Conservation (phyloP, 148 eudicot genomes). For the Spergularia marina region DNA sequence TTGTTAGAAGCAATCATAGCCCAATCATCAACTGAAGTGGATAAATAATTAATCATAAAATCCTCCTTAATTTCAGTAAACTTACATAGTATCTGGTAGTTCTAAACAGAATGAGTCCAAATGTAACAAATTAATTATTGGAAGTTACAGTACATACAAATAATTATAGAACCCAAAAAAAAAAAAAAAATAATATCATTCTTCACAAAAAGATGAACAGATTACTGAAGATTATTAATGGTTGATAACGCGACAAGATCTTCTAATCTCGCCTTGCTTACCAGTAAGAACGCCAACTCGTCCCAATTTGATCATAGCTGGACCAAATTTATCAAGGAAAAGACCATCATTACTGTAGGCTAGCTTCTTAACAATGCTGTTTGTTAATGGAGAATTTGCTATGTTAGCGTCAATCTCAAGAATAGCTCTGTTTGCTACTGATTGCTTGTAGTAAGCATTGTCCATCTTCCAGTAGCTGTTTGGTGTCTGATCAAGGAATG, state of each 20-base stretch:
- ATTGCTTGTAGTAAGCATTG: slow-evolving; percentile 26
- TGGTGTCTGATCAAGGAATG: slow-evolving; percentile 29
- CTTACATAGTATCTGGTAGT: too few relatives aligned
- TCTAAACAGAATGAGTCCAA: too few relatives aligned
- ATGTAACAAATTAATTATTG: too few relatives aligned
- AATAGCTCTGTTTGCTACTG: slow-evolving; percentile 18
- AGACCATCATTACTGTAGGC: slow-evolving; percentile 12
- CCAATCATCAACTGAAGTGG: background rate
- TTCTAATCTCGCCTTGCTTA: slow-evolving; percentile 25
- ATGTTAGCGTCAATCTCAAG: slow-evolving; percentile 20
- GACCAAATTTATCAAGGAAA: slow-evolving; percentile 18
- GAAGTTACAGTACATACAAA: too few relatives aligned
- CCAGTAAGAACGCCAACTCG: slow-evolving; percentile 27
- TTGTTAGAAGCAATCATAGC: background rate
- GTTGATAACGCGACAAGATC: slow-evolving; percentile 16
- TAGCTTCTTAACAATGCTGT: slow-evolving; percentile 12
- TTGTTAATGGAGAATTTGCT: slow-evolving; percentile 11
- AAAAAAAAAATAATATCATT: background rate
- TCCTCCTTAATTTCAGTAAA: background rate
- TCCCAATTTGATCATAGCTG: slow-evolving; percentile 24
- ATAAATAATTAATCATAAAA: background rate
- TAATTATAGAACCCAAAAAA: background rate
- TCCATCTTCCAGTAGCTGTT: slow-evolving; percentile 16
- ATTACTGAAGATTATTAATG: background rate
- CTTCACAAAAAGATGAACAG: background rate